A percentile compares a stretch with the other conserved stretches of the same genome.
Evolutionary conservation across 1,139 yeast species (phyloP).

Genomic region (Debaryomyces coudertii): DNA sequence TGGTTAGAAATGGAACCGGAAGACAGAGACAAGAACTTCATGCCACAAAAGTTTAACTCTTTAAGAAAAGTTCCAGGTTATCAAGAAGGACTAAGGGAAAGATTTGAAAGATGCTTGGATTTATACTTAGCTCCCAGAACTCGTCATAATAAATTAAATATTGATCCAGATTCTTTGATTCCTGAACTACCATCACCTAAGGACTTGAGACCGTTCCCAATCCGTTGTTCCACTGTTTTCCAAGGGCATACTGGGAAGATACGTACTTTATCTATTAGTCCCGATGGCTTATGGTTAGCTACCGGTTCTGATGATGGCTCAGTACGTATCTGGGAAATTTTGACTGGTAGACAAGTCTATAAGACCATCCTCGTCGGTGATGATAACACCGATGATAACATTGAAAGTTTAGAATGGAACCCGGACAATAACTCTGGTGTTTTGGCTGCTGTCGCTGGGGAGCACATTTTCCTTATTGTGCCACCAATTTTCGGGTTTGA

Average conservation of each 20-base stretch:
- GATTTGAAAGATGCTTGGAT: slow-evolving; percentile 93
- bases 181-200: slow-evolving; percentile 97
- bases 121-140: slow-evolving; percentile 95
- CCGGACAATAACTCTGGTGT: slow-evolving; percentile 76
- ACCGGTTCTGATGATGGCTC: slow-evolving; percentile 98
- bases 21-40: slow-evolving; percentile 76
- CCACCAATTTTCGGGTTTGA: slow-evolving; percentile 93
- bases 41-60: slow-evolving; percentile 82
- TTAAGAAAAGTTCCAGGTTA: slow-evolving; percentile 95
- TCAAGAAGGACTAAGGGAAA: slow-evolving; percentile 79
- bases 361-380: slow-evolving; percentile 56
- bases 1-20: slow-evolving; percentile 76
- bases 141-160: slow-evolving; percentile 85
- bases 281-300: slow-evolving; percentile 92
- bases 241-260: slow-evolving; percentile 84
- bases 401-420: slow-evolving; percentile 88
- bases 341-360: slow-evolving; percentile 93
- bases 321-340: slow-evolving; percentile 93
- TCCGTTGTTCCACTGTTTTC: slow-evolving; percentile 80
- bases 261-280: slow-evolving; percentile 82
- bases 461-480: slow-evolving; percentile 71
- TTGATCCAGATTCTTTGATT: slow-evolving; percentile 93
- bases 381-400: slow-evolving; percentile 69
- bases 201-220: slow-evolving; percentile 98
- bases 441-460: slow-evolving; percentile 85